phyloP scores from a whole-genome alignment of 768 basidiomycete genomes.

The Dentipellis sp. region DNA sequence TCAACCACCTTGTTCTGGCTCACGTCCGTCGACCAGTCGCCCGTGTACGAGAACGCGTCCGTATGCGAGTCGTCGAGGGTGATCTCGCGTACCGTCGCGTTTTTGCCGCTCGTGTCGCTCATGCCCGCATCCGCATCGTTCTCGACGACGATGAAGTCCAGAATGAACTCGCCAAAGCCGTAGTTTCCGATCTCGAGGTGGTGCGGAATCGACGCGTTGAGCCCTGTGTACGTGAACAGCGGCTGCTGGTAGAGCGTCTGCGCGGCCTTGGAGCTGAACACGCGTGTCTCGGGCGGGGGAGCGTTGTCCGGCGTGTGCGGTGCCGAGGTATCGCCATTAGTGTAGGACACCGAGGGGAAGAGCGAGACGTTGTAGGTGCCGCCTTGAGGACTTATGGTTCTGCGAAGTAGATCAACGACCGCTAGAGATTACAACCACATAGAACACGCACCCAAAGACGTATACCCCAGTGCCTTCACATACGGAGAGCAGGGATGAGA shows the following conservation, averaged over 20 bases:
- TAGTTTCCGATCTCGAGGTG: neutral
- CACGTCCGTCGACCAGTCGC: neutral
- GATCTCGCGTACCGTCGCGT: neutral
- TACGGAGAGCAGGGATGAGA: neutral
- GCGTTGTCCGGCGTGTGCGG: neutral
- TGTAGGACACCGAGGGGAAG: neutral
- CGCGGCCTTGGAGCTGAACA: neutral
- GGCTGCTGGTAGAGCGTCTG: neutral
- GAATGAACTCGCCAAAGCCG: neutral
- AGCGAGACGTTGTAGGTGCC: neutral
- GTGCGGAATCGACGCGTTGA: neutral
- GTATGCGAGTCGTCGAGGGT: neutral
- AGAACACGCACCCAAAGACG: neutral
- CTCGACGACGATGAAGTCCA: slow-evolving; percentile 1
- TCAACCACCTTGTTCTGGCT: neutral
- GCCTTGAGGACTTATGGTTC: neutral
- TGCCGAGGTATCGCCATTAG: neutral
- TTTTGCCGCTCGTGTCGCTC: neutral
- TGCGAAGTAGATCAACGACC: neutral
- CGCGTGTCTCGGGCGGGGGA: neutral
- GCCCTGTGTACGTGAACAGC: neutral
- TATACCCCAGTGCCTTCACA: neutral
- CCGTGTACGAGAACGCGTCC: neutral
- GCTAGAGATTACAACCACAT: too few relatives aligned
- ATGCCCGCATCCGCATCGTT: neutral